Base-by-base conservation (phyloP, 192 early-diverging fungal genomes). In the Coemansia reversa region DNA sequence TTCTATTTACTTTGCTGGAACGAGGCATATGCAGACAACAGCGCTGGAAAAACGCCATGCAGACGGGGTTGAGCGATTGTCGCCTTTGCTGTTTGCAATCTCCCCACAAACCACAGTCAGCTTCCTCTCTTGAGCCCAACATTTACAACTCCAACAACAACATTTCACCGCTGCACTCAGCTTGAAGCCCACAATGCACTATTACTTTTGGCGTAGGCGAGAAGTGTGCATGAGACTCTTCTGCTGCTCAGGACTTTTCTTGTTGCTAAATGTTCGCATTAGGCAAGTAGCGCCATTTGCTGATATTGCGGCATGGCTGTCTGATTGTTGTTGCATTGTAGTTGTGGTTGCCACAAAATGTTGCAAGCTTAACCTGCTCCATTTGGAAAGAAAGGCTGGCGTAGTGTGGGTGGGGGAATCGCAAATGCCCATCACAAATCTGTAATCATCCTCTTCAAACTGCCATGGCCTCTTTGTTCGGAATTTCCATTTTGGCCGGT, bases 341-440 rank as follows among this genome's bases (percentile, higher is more conserved):
- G 39, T 4, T 45, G 39, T 45, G 33, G 39, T 45, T 45, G 39
- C 39, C 39, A 45, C 39, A 45, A 45, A 5, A 45, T 45, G 39
- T 14, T 45, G 39, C 39, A 45, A 55, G 54, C 54, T 55, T 55
- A 55, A 55, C 54, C 11, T n/a, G 18, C 14, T 32, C 28, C 27
- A 20, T 32, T 55, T 20, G 27, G 27, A 16, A 55, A 32, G 1
- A 14, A 27, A 27, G 2, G 12, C 54, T 4, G 24, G 25, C 23
- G 12, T 28, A 29, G 22, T 29, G 52, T 3, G 24, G 16, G 52
- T 24, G 22, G 9, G 51, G 25, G 52, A 12, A 24, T 16, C 1
- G 9, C 3, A 4, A 45, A 16, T 45, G 14, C 39, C 39, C 39
- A 45, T 45, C 16, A 45, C 39, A 3, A 45, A 45, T 16, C 14